A percentile compares a stretch with the other conserved stretches of the same genome.
Conservation (phyloP, 495 filamentous ascomycete genomes). For the Talaromyces stipitatus region DNA sequence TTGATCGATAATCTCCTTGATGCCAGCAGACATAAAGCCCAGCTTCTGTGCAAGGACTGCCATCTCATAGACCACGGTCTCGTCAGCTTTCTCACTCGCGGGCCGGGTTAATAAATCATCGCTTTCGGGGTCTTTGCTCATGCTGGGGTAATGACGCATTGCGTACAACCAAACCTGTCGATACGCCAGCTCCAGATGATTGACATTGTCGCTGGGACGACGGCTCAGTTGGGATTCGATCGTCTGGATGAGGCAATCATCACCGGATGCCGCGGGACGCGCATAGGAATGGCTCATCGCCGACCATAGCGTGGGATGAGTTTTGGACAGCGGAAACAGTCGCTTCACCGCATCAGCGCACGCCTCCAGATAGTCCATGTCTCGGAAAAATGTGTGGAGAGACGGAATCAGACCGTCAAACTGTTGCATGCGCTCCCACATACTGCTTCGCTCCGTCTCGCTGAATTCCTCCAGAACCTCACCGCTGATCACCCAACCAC, state of each 20-base stretch:
- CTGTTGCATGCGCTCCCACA: constrained; percentile 13
- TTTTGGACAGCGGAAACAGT: constrained; percentile 12
- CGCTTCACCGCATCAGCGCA: constrained; percentile 21
- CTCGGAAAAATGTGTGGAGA: constrained; percentile 29
- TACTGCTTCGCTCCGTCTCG: constrained; percentile 13
- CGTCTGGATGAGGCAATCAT: constrained; percentile 14
- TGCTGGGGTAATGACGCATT: constrained; percentile 20
- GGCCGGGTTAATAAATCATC: constrained; percentile 18
- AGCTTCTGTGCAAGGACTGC: constrained; percentile 18
- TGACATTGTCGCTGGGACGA: neutral
- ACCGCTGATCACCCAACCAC: constrained; percentile 11
- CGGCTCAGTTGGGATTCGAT: constrained; percentile 11
- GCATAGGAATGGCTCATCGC: neutral
- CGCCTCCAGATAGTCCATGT: constrained; percentile 22
- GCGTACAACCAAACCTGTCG: constrained; percentile 19
- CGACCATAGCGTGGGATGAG: constrained; percentile 11
- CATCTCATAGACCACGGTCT: constrained; percentile 20
- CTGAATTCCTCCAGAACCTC: constrained; percentile 21
- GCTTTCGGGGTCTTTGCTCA: constrained; percentile 13
- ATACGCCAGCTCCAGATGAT: constrained; percentile 10
- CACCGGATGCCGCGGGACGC: neutral
- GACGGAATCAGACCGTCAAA: constrained; percentile 20
- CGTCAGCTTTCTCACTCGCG: constrained; percentile 14
- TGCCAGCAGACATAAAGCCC: constrained; percentile 19
- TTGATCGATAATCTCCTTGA: constrained; percentile 13